phyloP scores from a whole-genome alignment of 1,284 basidiomycete genomes.

The Pyrrhoderma lamaoense region DNA sequence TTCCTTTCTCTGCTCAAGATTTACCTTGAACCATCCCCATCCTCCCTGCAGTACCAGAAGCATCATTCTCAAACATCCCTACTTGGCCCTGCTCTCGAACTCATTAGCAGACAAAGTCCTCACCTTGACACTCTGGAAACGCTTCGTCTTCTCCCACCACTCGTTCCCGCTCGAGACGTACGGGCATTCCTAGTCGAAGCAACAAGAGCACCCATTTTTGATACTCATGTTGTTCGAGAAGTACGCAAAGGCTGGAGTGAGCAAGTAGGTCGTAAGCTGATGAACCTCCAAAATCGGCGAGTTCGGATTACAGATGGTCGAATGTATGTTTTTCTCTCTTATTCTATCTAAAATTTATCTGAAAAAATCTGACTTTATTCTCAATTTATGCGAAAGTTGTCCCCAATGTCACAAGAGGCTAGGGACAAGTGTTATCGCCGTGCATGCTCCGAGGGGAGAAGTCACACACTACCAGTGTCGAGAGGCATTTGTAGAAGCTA shows the following conservation, averaged over 20 bases:
- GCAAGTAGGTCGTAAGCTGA: slow-evolving; percentile 63
- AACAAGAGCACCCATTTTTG: slow-evolving; percentile 59
- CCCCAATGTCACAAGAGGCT: slow-evolving; percentile 94
- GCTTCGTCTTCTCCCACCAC: slow-evolving; percentile 79
- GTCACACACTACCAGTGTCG: slow-evolving; percentile 93
- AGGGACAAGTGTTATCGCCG: slow-evolving; percentile 91
- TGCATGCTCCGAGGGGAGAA: slow-evolving; percentile 86
- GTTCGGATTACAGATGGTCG: slow-evolving; percentile 90
- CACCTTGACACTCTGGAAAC: slow-evolving; percentile 76
- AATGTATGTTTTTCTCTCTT: slow-evolving; percentile 50
- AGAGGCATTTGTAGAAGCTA: slow-evolving; percentile 63
- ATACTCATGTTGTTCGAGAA: slow-evolving; percentile 59
- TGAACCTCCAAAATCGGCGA: slow-evolving; percentile 69
- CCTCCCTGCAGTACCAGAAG: slow-evolving; percentile 20
- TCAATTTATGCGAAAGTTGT: slow-evolving; percentile 76
- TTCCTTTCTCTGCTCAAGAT: slow-evolving; percentile 84
- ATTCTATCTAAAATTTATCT: neutral
- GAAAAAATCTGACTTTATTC: slow-evolving; percentile 3
- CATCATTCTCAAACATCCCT: slow-evolving; percentile 36
- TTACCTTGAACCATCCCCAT: slow-evolving; percentile 68
- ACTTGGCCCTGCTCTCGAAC: slow-evolving; percentile 71
- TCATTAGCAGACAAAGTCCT: slow-evolving; percentile 79
- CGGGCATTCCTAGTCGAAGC: slow-evolving; percentile 75
- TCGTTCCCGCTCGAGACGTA: slow-evolving; percentile 77
- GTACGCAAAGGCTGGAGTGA: slow-evolving; percentile 67